Evolutionary conservation across 2,329 filamentous ascomycete species (phyloP).

Genomic region (Fusarium marasasianum): DNA sequence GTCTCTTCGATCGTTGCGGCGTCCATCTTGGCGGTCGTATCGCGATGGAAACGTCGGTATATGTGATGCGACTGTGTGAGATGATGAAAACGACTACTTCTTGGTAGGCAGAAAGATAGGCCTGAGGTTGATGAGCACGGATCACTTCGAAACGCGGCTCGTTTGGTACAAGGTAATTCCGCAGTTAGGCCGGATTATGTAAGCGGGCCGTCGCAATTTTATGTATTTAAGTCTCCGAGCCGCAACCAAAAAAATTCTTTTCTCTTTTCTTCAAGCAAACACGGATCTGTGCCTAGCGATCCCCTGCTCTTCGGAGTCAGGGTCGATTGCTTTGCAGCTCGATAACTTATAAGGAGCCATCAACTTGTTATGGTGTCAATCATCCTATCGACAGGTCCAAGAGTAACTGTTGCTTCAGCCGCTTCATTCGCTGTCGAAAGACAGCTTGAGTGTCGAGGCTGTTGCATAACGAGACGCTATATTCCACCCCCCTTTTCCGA

Average conservation of each 20-base stretch:
- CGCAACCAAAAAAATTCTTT: constrained; percentile 45
- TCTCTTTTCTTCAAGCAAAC: constrained; percentile 52
- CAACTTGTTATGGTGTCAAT: constrained; percentile 79
- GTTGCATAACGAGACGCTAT: constrained; percentile 72
- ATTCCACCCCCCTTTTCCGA: constrained; percentile 91
- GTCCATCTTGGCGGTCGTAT: constrained; percentile 58
- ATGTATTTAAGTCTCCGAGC: constrained; percentile 26
- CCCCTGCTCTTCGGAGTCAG: constrained; percentile 68
- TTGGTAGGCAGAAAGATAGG: constrained; percentile 2
- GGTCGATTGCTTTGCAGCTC: constrained; percentile 87
- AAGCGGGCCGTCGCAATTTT: background rate
- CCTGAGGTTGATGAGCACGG: constrained; percentile 27
- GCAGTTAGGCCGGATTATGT: constrained; percentile 16
- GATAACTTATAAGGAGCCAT: constrained; percentile 84
- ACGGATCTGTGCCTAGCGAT: constrained; percentile 89
- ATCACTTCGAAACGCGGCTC: constrained; percentile 18
- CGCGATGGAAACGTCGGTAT: background rate
- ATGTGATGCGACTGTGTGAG: background rate
- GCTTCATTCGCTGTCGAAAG: constrained; percentile 73
- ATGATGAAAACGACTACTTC: background rate
- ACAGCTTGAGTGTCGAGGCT: constrained; percentile 70
- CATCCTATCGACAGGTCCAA: constrained; percentile 96
- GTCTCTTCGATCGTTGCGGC: constrained; percentile 88
- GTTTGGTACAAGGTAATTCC: background rate
- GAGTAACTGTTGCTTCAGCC: constrained; percentile 72